phyloP scores from a whole-genome alignment of 176 grass and related monocot species.

The Oryza rufipogon region DNA sequence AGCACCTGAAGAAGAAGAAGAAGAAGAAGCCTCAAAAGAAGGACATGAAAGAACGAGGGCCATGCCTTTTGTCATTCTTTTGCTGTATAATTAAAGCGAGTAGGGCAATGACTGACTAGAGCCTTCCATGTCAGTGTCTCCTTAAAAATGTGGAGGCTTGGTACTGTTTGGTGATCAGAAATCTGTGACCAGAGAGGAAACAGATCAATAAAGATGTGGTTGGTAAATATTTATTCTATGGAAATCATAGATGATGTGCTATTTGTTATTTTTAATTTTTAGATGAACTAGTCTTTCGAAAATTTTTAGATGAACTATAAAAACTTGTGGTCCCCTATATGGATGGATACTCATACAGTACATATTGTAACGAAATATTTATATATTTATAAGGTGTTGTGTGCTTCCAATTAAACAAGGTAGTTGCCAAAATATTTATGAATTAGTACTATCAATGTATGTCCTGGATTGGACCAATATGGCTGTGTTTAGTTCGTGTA shows the following conservation, averaged over 20 bases:
- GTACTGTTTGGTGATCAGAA: background rate
- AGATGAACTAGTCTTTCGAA: background rate
- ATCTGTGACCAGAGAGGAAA: background rate
- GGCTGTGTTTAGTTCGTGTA: too few species aligned
- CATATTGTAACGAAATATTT: background rate
- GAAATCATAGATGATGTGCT: background rate
- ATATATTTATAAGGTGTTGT: background rate
- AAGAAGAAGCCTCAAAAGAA: background rate
- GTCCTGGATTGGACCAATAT: background rate
- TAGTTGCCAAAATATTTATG: background rate
- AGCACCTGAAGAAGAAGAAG: background rate
- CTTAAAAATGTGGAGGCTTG: background rate
- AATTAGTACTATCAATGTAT: background rate
- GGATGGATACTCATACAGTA: too few species aligned
- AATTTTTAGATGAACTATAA: background rate
- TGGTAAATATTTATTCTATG: background rate
- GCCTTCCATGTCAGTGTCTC: conserved; percentile 10
- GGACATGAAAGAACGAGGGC: background rate
- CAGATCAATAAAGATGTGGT: background rate
- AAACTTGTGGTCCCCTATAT: too few species aligned
- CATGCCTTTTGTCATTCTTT: background rate
- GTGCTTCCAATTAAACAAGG: background rate
- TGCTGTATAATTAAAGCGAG: background rate
- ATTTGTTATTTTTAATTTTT: background rate
- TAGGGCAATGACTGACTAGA: background rate